Evolutionary conservation across 306 rosid species (phyloP).

Genomic region (Alnus glutinosa): DNA sequence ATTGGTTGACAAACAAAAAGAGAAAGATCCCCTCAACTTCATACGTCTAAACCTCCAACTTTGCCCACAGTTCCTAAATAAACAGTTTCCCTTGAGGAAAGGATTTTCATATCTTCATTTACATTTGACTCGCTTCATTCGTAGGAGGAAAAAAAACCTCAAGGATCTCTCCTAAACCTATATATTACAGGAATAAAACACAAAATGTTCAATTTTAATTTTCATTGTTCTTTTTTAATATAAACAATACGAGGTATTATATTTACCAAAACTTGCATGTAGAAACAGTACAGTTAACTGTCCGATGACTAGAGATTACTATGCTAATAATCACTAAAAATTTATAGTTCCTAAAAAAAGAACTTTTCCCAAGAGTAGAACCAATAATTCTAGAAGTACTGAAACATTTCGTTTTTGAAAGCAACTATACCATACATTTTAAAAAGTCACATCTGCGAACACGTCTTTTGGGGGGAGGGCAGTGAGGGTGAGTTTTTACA

Average conservation of each 20-base stretch:
- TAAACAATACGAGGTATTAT: background rate
- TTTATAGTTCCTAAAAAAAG: background rate
- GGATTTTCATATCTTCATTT: background rate
- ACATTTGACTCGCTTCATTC: background rate
- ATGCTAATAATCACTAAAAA: background rate
- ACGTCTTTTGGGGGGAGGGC: background rate
- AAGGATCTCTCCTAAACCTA: background rate
- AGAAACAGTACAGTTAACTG: background rate
- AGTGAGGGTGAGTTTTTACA: background rate
- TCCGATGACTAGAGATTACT: background rate
- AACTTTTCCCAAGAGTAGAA: background rate
- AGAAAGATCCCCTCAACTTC: background rate
- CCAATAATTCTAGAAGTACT: background rate
- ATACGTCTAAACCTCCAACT: background rate
- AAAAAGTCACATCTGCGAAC: background rate
- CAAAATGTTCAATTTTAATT: background rate
- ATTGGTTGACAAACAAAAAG: background rate
- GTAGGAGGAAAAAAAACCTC: background rate
- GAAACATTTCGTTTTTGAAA: background rate
- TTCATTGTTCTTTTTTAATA: background rate
- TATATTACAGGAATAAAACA: background rate
- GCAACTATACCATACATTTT: background rate
- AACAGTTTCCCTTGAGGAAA: conserved; percentile 4
- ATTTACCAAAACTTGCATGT: background rate
- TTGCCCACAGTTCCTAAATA: background rate